Percentiles rank a stretch among this genome's conserved stretches.
phyloP scores from a whole-genome alignment of 208 protist species.

The Leptomonas pyrrhocoris region DNA sequence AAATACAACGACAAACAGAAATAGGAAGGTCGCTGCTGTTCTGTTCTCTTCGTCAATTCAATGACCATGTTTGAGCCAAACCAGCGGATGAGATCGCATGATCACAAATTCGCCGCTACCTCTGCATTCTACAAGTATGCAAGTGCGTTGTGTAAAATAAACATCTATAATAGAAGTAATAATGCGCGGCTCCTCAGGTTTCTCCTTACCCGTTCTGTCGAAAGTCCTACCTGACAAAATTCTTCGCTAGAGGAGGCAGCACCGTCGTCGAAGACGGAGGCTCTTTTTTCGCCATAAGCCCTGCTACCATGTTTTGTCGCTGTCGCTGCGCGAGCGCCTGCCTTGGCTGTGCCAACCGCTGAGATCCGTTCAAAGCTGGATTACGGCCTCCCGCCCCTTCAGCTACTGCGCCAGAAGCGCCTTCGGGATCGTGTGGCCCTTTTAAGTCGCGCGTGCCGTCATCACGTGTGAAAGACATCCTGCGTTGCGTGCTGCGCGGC shows the following conservation, averaged over 20 bases:
- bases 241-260: constrained; percentile 9
- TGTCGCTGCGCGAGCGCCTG: constrained; percentile 13
- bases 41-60: too few species aligned
- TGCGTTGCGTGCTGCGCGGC: constrained; percentile 3
- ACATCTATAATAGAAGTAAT: too few species aligned
- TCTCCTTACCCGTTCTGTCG: background rate
- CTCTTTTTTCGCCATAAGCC: background rate
- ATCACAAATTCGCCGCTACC: too few species aligned
- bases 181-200: background rate
- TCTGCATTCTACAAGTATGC: background rate
- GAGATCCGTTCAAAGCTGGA: background rate
- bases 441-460: background rate
- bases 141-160: background rate
- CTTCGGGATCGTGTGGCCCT: background rate
- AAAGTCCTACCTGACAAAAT: background rate
- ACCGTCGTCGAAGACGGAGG: background rate
- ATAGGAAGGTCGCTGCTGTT: background rate
- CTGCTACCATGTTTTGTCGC: background rate
- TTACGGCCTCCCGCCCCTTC: constrained; percentile 3
- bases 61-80: too few species aligned
- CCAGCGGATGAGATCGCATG: too few species aligned
- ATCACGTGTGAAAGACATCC: background rate
- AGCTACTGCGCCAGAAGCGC: background rate
- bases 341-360: constrained; percentile 6
- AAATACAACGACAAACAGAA: background rate